Percentiles rank a stretch among this genome's conserved stretches.
Conservation (phyloP, 805 yeast genomes). For the Grigorovia jiainica region DNA sequence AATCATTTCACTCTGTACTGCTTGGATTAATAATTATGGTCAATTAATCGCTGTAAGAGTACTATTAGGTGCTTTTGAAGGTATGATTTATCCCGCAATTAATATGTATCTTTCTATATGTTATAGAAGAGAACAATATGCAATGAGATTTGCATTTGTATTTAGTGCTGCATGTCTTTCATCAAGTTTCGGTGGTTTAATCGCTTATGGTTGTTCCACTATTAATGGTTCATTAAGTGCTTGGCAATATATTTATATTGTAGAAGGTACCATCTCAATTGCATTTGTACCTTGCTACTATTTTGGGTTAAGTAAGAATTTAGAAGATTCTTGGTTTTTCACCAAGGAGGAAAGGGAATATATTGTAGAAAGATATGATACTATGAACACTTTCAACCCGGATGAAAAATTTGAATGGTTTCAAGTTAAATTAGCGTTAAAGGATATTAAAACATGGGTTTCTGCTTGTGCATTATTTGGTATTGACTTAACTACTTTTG, state of each 20-base stretch:
- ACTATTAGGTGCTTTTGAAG: conserved; percentile 44
- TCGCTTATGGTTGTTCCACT: conserved; percentile 37
- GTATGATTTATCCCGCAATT: conserved; percentile 42
- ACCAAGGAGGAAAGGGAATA: conserved; percentile 33
- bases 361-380: conserved; percentile 28
- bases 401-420: conserved; percentile 32
- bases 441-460: conserved; percentile 26
- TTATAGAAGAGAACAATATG: conserved; percentile 40
- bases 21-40: conserved; percentile 34
- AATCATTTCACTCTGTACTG: conserved; percentile 33
- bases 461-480: conserved; percentile 31
- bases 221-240: conserved; percentile 35
- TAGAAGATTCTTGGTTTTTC: conserved; percentile 33
- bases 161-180: conserved; percentile 46
- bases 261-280: conserved; percentile 40
- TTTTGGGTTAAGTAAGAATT: conserved; percentile 34
- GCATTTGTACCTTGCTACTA: conserved; percentile 30
- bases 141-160: conserved; percentile 38
- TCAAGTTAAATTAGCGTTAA: conserved; percentile 25
- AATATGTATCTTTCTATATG: conserved; percentile 38
- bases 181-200: conserved; percentile 47
- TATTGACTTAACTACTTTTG: conserved; percentile 32
- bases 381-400: conserved; percentile 28
- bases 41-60: conserved; percentile 39
- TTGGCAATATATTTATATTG: conserved; percentile 43